A percentile compares a stretch with the other conserved stretches of the same genome.
Evolutionary conservation across 768 basidiomycete species (phyloP).

Genomic region (Crassisporium funariophilum): DNA sequence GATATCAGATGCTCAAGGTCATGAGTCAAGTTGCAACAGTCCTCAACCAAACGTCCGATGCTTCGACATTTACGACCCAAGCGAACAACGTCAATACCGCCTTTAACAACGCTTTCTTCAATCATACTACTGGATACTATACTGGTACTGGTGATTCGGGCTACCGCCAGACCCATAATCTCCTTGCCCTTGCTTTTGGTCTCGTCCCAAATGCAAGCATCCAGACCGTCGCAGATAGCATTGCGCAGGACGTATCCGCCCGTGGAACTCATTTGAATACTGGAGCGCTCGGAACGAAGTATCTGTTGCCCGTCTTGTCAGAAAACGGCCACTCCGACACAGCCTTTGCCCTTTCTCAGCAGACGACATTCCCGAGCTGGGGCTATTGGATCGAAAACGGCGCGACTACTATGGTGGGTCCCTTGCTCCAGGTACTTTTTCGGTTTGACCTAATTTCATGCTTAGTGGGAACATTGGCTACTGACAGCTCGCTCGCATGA

Average conservation of each 20-base stretch:
- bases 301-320: slow-evolving; percentile 26
- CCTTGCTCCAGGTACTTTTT: neutral
- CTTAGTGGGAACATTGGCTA: slow-evolving; percentile 34
- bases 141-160: slow-evolving; percentile 28
- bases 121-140: slow-evolving; percentile 20
- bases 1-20: slow-evolving; percentile 29
- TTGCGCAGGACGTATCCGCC: slow-evolving; percentile 20
- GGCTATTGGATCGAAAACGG: slow-evolving; percentile 33
- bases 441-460: neutral
- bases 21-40: slow-evolving; percentile 27
- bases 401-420: slow-evolving; percentile 28
- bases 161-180: slow-evolving; percentile 32
- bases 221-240: slow-evolving; percentile 28
- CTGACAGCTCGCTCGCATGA: slow-evolving; percentile 31
- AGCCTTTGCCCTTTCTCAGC: slow-evolving; percentile 26
- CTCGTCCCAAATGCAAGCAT: slow-evolving; percentile 23
- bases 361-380: slow-evolving; percentile 33
- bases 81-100: slow-evolving; percentile 26
- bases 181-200: slow-evolving; percentile 27
- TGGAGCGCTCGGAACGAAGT: slow-evolving; percentile 27
- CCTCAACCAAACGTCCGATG: slow-evolving; percentile 25
- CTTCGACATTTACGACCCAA: slow-evolving; percentile 22
- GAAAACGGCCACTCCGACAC: slow-evolving; percentile 23
- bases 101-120: slow-evolving; percentile 30
- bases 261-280: slow-evolving; percentile 28